Conservation (phyloP, 208 protist genomes). For the Porcisia hertigi region DNA sequence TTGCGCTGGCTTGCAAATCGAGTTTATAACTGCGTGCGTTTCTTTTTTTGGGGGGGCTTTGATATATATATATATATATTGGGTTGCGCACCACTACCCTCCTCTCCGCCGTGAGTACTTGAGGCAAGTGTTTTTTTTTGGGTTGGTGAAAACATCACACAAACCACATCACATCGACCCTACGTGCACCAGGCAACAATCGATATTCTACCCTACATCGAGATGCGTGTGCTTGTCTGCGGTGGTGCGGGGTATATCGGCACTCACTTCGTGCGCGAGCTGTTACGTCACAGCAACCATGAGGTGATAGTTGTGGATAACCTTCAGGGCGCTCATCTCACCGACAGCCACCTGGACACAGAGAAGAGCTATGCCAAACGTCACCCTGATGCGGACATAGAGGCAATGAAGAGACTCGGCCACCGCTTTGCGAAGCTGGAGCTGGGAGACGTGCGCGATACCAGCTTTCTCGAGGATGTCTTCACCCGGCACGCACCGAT, state of each 20-base stretch:
- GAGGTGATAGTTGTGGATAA: conserved; percentile 95
- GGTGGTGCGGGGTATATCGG: conserved; percentile 98
- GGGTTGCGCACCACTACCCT: too few relatives aligned
- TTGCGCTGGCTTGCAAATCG: too few relatives aligned
- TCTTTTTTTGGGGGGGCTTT: too few relatives aligned
- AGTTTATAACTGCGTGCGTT: too few relatives aligned
- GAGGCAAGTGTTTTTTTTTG: too few relatives aligned
- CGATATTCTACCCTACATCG: too few relatives aligned
- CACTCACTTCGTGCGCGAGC: conserved; percentile 93
- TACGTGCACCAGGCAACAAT: too few relatives aligned
- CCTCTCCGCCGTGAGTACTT: too few relatives aligned
- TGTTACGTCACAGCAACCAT: conserved; percentile 79
- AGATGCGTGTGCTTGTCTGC: conserved; percentile 92
- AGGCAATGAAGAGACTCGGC: conserved; percentile 12
- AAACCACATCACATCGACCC: not conserved
- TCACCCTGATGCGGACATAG: conserved; percentile 12
- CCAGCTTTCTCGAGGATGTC: conserved; percentile 75
- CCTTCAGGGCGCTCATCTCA: conserved; percentile 78
- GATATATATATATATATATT: too few relatives aligned
- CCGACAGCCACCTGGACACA: conserved; percentile 56
- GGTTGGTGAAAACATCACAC: not conserved
- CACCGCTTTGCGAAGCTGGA: conserved; percentile 61
- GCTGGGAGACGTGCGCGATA: conserved; percentile 88
- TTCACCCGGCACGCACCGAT: conserved; percentile 89
- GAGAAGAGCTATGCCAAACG: conserved; percentile 43